A percentile compares a stretch with the other conserved stretches of the same genome.
These are phyloP conservation scores for Balamuthia mandrillaris DNA, from an alignment of 208 protist species.

Conservation along the genomic window DNA sequence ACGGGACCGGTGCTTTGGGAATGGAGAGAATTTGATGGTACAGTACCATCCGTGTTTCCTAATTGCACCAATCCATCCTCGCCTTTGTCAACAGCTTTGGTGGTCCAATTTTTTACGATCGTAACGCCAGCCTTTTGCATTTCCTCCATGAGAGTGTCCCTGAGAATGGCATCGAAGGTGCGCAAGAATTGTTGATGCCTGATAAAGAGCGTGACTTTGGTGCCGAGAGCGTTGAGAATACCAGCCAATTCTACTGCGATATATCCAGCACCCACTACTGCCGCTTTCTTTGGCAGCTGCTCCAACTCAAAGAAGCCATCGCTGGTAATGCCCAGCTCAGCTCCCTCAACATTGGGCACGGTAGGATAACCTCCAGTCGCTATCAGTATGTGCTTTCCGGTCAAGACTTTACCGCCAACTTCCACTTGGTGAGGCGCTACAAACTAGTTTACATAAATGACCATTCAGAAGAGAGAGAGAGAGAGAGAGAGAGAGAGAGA, in stretches of 20 bases:
- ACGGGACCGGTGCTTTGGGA: no score
- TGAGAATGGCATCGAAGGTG: no score
- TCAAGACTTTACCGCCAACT: background rate
- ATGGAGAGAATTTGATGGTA: no score
- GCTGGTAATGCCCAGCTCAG: slow-evolving; percentile 67
- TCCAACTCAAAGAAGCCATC: slow-evolving; percentile 71
- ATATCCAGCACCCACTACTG: slow-evolving; percentile 70
- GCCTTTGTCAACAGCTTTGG: no score
- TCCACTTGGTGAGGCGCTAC: no score
- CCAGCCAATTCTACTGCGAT: slow-evolving; percentile 77
- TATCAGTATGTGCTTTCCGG: slow-evolving; percentile 70
- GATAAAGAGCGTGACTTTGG: slow-evolving; percentile 49
- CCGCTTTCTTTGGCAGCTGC: slow-evolving; percentile 41
- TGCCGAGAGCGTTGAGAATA: slow-evolving; percentile 66
- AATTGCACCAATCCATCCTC: no score
- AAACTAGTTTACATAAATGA: background rate
- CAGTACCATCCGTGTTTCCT: no score
- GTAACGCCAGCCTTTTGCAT: no score
- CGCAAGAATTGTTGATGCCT: slow-evolving; percentile 49
- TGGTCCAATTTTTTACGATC: no score
- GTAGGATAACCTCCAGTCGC: slow-evolving; percentile 60
- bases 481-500: no score
- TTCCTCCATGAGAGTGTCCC: no score
- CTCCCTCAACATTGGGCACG: background rate
- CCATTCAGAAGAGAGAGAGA: slow-evolving; percentile 15